Conservation (phyloP, 1,284 basidiomycete species). For the Moesziomyces sp. region DNA sequence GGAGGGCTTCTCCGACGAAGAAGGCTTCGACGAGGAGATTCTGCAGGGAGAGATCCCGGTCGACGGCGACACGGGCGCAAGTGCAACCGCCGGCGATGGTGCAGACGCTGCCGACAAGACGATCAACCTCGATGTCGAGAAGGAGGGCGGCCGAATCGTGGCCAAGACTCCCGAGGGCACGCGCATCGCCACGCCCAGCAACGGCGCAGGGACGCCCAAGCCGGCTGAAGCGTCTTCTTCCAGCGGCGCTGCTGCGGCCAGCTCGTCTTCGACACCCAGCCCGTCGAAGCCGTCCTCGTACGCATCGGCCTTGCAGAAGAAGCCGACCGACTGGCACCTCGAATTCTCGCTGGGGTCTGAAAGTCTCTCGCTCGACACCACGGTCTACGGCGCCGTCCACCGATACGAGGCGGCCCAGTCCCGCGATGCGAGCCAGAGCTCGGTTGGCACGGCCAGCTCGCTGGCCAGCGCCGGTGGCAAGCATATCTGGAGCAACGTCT, state of each 20-base stretch:
- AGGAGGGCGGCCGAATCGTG: conserved; percentile 76
- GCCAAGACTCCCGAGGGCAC: conserved; percentile 97
- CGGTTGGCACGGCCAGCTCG: conserved; percentile 10
- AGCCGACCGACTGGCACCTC: conserved; percentile 94
- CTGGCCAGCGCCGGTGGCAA: conserved; percentile 52
- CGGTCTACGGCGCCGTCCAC: conserved; percentile 95
- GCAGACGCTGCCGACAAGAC: conserved; percentile 53
- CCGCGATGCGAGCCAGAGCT: conserved; percentile 9
- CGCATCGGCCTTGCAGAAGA: conserved; percentile 89
- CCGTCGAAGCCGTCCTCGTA: conserved; percentile 75
- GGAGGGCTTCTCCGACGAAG: conserved; percentile 56
- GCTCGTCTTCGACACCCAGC: conserved; percentile 33
- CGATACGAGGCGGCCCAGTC: conserved; percentile 75
- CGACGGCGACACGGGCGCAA: conserved; percentile 26
- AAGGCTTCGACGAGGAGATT: conserved; percentile 59
- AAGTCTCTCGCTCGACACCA: conserved; percentile 83
- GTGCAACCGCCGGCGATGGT: conserved; percentile 8
- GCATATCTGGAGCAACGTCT: conserved; percentile 87
- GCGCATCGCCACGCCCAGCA: conserved; percentile 85
- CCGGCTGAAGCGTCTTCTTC: conserved; percentile 60
- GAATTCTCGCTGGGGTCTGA: conserved; percentile 93
- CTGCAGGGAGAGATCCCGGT: conserved; percentile 52
- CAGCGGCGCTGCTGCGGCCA: conserved; percentile 9
- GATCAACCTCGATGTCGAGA: conserved; percentile 56
- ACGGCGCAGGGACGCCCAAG: conserved; percentile 37